Conservation (phyloP, 352 stramenopile genomes). For the Phytopythium vexans region DNA sequence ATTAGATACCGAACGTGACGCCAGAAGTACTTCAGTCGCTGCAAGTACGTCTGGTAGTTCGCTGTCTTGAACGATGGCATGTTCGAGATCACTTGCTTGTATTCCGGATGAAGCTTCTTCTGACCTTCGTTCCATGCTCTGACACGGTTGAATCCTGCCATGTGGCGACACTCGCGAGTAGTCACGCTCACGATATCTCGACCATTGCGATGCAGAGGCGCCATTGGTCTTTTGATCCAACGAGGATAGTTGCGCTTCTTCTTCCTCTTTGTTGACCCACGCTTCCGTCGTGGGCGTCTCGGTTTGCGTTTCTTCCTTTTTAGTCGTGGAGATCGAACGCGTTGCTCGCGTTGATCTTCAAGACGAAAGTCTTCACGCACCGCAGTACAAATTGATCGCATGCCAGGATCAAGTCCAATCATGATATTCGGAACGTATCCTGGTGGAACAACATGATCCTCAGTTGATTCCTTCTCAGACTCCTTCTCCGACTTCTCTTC, state of each 20-base stretch:
- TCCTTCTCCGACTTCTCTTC: too few relatives aligned
- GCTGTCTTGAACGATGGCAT: conserved; percentile 16
- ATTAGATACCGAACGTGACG: conserved; percentile 3
- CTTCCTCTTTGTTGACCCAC: not conserved
- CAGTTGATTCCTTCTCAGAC: too few relatives aligned
- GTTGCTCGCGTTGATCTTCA: too few relatives aligned
- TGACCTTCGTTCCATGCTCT: conserved; percentile 11
- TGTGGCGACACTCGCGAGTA: conserved; percentile 9
- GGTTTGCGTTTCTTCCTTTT: too few relatives aligned
- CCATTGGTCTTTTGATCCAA: conserved; percentile 9
- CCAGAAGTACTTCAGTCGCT: conserved; percentile 11
- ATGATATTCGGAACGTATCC: conserved; percentile 9
- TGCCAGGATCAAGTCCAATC: conserved; percentile 12
- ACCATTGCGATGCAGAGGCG: conserved; percentile 5
- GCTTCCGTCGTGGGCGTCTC: not conserved
- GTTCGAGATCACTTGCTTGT: not conserved
- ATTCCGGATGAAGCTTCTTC: conserved; percentile 2
- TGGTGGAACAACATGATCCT: conserved; percentile 1
- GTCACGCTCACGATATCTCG: conserved; percentile 10
- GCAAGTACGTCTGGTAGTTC: conserved; percentile 5
- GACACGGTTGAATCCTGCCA: conserved; percentile 12
- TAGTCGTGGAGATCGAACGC: too few relatives aligned
- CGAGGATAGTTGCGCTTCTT: conserved; percentile 3
- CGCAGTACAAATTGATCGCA: conserved; percentile 9
- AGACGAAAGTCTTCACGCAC: conserved; percentile 8